Evolutionary conservation across 805 yeast genomes (phyloP).

Genomic region (Komagataella ulmi): DNA sequence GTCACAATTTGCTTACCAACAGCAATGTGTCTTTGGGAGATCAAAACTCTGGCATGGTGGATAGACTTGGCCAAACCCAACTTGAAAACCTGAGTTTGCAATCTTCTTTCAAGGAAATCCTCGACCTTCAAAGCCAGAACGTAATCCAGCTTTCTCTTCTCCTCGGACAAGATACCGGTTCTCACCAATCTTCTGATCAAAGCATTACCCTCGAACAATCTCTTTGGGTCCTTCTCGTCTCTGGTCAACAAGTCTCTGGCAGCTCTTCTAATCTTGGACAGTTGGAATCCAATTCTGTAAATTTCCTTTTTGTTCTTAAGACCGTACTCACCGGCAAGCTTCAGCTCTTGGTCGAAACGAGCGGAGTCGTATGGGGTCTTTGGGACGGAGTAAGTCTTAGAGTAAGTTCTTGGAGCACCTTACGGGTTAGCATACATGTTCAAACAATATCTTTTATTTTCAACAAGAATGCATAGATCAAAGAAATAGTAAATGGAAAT

Average conservation of each 20-base stretch:
- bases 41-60: conserved; percentile 99
- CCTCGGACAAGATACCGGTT: conserved; percentile 97
- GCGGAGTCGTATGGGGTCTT: conserved; percentile 99
- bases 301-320: conserved; percentile 99
- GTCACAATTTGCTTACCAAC: conserved; percentile 99
- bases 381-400: conserved; percentile 99
- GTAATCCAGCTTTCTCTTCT: conserved; percentile 99
- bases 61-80: conserved; percentile 98
- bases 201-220: conserved; percentile 99
- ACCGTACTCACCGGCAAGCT: conserved; percentile 99
- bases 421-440: conserved; percentile 1
- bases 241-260: conserved; percentile 99
- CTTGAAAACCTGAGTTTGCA: conserved; percentile 99
- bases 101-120: conserved; percentile 99
- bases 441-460: not conserved
- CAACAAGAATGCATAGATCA: not conserved
- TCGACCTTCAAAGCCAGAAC: conserved; percentile 96
- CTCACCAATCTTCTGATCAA: conserved; percentile 99
- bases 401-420: conserved; percentile 99
- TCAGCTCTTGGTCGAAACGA: conserved; percentile 98
- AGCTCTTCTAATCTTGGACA: conserved; percentile 99
- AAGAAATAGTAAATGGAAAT: not conserved
- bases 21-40: conserved; percentile 98
- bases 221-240: conserved; percentile 99
- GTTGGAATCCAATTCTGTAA: conserved; percentile 99